Conservation (phyloP, 805 yeast species). For the Cyberlindnera americana region DNA sequence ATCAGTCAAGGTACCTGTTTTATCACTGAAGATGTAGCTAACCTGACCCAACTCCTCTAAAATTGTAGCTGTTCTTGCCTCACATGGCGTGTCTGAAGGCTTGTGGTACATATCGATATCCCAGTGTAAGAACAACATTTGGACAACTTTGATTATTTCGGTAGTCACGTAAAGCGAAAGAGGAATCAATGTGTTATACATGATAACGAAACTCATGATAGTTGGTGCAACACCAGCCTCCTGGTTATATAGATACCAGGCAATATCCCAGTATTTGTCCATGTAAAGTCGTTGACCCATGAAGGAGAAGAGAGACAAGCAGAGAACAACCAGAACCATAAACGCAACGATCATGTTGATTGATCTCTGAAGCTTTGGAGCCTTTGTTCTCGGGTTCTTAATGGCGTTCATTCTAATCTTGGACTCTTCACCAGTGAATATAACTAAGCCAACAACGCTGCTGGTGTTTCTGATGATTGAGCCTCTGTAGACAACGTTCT, state of each 20-base stretch:
- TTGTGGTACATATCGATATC: slow-evolving; percentile 94
- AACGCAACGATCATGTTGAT: slow-evolving; percentile 81
- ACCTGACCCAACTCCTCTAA: slow-evolving; percentile 97
- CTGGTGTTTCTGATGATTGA: slow-evolving; percentile 83
- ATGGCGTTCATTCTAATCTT: slow-evolving; percentile 94
- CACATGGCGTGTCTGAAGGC: slow-evolving; percentile 85
- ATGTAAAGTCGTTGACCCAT: slow-evolving; percentile 66
- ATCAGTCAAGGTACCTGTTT: slow-evolving; percentile 96
- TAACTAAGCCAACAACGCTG: slow-evolving; percentile 69
- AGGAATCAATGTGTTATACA: slow-evolving; percentile 96
- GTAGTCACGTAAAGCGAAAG: slow-evolving; percentile 91
- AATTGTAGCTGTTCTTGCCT: slow-evolving; percentile 91
- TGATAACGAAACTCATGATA: slow-evolving; percentile 92
- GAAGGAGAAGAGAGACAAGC: slow-evolving; percentile 73
- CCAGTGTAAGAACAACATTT: slow-evolving; percentile 74
- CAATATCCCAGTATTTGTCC: slow-evolving; percentile 36
- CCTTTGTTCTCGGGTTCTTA: slow-evolving; percentile 83
- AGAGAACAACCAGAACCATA: slow-evolving; percentile 80
- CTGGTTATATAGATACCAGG: slow-evolving; percentile 71
- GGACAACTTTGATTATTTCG: slow-evolving; percentile 92
- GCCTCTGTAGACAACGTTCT: slow-evolving; percentile 88
- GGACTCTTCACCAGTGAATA: slow-evolving; percentile 94
- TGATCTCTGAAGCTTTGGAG: slow-evolving; percentile 83
- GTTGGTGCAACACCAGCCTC: slow-evolving; percentile 88
- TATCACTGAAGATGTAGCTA: slow-evolving; percentile 90